Percentiles rank a stretch among this genome's conserved stretches.
These are phyloP conservation scores for Catenaria anguillulae DNA, from an alignment of 371 early-diverging fungal species.

Conservation along the genomic window DNA sequence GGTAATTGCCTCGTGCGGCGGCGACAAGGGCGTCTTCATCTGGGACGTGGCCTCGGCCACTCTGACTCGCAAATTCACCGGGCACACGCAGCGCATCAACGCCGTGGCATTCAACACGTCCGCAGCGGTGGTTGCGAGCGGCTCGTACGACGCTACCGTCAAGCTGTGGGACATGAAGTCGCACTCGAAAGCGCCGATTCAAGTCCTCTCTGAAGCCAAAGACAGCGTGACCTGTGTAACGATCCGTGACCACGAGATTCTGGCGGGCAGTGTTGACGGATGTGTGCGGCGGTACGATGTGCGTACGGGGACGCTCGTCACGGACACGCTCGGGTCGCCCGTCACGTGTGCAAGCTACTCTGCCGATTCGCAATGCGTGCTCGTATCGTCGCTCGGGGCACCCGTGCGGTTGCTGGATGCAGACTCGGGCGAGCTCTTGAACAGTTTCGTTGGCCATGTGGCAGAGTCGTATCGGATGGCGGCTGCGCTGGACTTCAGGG, in stretches of 20 bases:
- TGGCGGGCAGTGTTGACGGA: constrained; percentile 75
- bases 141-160: constrained; percentile 80
- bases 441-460: constrained; percentile 61
- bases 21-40: constrained; percentile 57
- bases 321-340: constrained; percentile 60
- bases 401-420: constrained; percentile 70
- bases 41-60: constrained; percentile 75
- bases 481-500: constrained; percentile 48
- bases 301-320: constrained; percentile 47
- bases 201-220: constrained; percentile 68
- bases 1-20: constrained; percentile 66
- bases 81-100: constrained; percentile 73
- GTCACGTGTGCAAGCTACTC: constrained; percentile 61
- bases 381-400: constrained; percentile 56
- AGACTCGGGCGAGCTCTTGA: constrained; percentile 53
- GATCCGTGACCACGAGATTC: constrained; percentile 49
- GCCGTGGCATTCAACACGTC: constrained; percentile 64
- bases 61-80: constrained; percentile 53
- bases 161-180: constrained; percentile 79
- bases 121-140: constrained; percentile 63
- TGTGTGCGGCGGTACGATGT: constrained; percentile 68
- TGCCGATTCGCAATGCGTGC: constrained; percentile 56
- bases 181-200: constrained; percentile 52
- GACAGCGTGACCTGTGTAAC: constrained; percentile 71
- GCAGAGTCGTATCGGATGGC: constrained; percentile 58